These are phyloP conservation scores for Wickerhamiella azyma DNA, from an alignment of 805 yeast genomes.

Conservation along the genomic window DNA sequence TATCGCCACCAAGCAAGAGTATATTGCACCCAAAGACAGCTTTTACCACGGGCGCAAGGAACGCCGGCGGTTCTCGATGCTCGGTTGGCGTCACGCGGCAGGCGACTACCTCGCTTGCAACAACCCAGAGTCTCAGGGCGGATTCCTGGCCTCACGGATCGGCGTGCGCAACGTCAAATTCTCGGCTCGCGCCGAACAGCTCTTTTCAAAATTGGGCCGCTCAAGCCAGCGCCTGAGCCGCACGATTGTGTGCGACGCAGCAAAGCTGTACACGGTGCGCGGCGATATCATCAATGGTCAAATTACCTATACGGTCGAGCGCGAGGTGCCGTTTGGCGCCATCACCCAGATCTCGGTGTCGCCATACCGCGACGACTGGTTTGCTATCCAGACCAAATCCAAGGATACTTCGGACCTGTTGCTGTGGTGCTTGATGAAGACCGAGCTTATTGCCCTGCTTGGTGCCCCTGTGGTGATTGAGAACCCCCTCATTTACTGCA, in stretches of 20 bases:
- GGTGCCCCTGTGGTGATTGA: constrained; percentile 43
- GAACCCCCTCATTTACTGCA: constrained; percentile 64
- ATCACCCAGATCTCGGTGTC: constrained; percentile 59
- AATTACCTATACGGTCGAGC: constrained; percentile 47
- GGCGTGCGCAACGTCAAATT: constrained; percentile 68
- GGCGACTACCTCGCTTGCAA: constrained; percentile 92
- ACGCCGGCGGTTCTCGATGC: constrained; percentile 73
- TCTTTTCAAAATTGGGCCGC: constrained; percentile 81
- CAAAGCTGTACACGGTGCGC: constrained; percentile 53
- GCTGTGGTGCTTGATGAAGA: constrained; percentile 70
- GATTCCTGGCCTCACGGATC: constrained; percentile 52
- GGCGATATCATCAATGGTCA: constrained; percentile 57
- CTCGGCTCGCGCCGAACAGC: constrained; percentile 67
- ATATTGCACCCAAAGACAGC: constrained; percentile 25
- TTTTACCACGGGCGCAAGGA: constrained; percentile 60
- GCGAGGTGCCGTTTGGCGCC: constrained; percentile 42
- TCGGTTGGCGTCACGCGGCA: constrained; percentile 78
- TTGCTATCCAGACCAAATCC: constrained; percentile 48
- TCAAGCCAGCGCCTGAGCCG: constrained; percentile 70
- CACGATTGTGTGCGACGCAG: constrained; percentile 52
- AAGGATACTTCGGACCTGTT: constrained; percentile 58
- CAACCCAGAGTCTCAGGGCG: constrained; percentile 61
- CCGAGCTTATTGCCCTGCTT: constrained; percentile 55
- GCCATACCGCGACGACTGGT: constrained; percentile 80
- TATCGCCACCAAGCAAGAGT: constrained; percentile 66